Percentiles rank a stretch among this genome's conserved stretches.
These are phyloP conservation scores for Diaporthe helianthi DNA, from an alignment of 2,329 filamentous ascomycete genomes.

Conservation along the genomic window DNA sequence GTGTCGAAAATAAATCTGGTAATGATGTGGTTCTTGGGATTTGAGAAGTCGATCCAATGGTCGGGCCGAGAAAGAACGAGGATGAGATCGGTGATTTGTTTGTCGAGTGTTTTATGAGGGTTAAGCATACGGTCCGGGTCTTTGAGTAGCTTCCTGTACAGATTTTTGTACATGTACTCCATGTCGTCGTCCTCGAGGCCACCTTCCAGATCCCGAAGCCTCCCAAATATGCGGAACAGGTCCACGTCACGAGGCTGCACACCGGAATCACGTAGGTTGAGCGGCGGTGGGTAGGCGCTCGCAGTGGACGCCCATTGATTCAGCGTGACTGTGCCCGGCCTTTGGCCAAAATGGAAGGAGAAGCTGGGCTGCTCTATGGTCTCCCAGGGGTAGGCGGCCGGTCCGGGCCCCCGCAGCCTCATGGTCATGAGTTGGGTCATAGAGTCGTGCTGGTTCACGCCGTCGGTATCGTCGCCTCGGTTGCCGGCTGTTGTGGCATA, in stretches of 20 bases:
- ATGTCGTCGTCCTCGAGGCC: slow-evolving; percentile 65
- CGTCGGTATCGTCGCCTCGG: slow-evolving; percentile 52
- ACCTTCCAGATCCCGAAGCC: slow-evolving; percentile 64
- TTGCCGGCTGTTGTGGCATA: slow-evolving; percentile 61
- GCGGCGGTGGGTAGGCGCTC: slow-evolving; percentile 61
- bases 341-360: slow-evolving; percentile 69
- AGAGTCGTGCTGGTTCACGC: slow-evolving; percentile 57
- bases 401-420: slow-evolving; percentile 51
- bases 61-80: slow-evolving; percentile 70
- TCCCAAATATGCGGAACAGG: slow-evolving; percentile 62
- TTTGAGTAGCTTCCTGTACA: slow-evolving; percentile 73
- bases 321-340: slow-evolving; percentile 74
- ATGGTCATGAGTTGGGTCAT: slow-evolving; percentile 67
- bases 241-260: slow-evolving; percentile 67
- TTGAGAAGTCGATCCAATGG: slow-evolving; percentile 75
- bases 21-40: slow-evolving; percentile 73
- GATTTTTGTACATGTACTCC: slow-evolving; percentile 64
- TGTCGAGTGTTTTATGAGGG: slow-evolving; percentile 70
- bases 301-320: slow-evolving; percentile 71
- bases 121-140: slow-evolving; percentile 69
- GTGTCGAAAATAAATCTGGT: slow-evolving; percentile 75
- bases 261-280: slow-evolving; percentile 65
- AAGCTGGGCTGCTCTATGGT: slow-evolving; percentile 78
- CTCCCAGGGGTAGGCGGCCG: slow-evolving; percentile 66
- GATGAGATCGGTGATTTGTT: slow-evolving; percentile 76